Evolutionary conservation across 345 rosid species (phyloP).

Genomic region (Lepidium sativum): DNA sequence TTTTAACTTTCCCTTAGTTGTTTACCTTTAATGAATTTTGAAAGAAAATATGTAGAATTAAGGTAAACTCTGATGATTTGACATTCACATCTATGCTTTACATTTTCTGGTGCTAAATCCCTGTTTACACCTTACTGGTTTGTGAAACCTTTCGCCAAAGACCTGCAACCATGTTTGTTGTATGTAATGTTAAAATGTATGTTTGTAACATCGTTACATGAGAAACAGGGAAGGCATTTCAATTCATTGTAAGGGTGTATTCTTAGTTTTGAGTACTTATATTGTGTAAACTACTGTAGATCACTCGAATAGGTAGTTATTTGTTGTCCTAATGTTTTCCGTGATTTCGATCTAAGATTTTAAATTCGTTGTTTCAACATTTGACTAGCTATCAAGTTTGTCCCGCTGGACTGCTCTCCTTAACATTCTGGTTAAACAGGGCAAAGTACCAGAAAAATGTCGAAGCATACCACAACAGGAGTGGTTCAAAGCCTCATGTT

Average conservation of each 20-base stretch:
- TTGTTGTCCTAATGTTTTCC: not conserved
- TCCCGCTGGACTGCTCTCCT: not conserved
- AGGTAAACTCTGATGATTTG: not conserved
- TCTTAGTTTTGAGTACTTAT: not conserved
- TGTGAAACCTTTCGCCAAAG: not conserved
- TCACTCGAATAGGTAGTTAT: not conserved
- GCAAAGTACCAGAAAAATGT: conserved; percentile 98
- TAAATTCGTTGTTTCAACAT: not conserved
- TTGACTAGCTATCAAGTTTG: not conserved
- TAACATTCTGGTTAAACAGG: conserved; percentile 38
- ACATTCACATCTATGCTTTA: not conserved
- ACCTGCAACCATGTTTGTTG: not conserved
- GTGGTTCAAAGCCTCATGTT: conserved; percentile 72
- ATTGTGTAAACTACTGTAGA: not conserved
- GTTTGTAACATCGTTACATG: not conserved
- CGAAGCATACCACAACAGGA: conserved; percentile 90
- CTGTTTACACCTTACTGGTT: not conserved
- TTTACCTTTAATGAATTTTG: not conserved
- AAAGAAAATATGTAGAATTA: not conserved
- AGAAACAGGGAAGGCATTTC: not conserved
- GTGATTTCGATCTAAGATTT: not conserved
- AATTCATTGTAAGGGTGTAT: not conserved
- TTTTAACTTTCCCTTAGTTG: not conserved
- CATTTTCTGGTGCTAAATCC: not conserved
- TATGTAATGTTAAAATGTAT: not conserved